Percentiles rank a stretch among this genome's conserved stretches.
Conservation (phyloP, 139 green algal genomes). For the Trebouxia sp. region DNA sequence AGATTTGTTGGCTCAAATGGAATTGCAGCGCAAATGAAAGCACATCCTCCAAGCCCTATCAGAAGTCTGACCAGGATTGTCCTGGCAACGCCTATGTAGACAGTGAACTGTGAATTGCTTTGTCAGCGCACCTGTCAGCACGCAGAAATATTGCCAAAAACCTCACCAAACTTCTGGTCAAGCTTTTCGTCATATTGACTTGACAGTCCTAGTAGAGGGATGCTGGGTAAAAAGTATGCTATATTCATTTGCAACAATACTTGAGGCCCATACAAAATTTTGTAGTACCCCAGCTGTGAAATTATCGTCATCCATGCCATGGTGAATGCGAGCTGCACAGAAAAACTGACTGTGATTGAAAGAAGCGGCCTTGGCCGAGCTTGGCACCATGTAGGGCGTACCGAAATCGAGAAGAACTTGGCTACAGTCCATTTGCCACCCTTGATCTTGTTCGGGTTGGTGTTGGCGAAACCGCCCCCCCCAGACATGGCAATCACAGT, state of each 20-base stretch:
- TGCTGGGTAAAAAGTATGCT: conserved; percentile 77
- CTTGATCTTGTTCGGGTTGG: conserved; percentile 56
- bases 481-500: conserved; percentile 8
- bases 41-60: conserved; percentile 50
- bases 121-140: background rate
- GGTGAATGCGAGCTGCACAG: conserved; percentile 63
- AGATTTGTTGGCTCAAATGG: conserved; percentile 28
- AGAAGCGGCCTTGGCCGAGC: background rate
- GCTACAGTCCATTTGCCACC: conserved; percentile 59
- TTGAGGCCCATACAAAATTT: conserved; percentile 66
- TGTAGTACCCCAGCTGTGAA: conserved; percentile 72
- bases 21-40: conserved; percentile 45
- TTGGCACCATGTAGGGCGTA: conserved; percentile 14
- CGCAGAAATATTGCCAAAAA: background rate
- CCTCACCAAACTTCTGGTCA: conserved; percentile 49
- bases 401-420: conserved; percentile 56
- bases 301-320: conserved; percentile 70
- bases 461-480: background rate
- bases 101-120: background rate
- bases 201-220: conserved; percentile 68
- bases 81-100: conserved; percentile 41
- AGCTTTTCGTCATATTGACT: conserved; percentile 58
- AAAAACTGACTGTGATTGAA: background rate
- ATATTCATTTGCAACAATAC: conserved; percentile 78
- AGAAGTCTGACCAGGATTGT: conserved; percentile 47